Evolutionary conservation across 495 filamentous ascomycete genomes (phyloP).

Genomic region (Apiosordaria backusii): DNA sequence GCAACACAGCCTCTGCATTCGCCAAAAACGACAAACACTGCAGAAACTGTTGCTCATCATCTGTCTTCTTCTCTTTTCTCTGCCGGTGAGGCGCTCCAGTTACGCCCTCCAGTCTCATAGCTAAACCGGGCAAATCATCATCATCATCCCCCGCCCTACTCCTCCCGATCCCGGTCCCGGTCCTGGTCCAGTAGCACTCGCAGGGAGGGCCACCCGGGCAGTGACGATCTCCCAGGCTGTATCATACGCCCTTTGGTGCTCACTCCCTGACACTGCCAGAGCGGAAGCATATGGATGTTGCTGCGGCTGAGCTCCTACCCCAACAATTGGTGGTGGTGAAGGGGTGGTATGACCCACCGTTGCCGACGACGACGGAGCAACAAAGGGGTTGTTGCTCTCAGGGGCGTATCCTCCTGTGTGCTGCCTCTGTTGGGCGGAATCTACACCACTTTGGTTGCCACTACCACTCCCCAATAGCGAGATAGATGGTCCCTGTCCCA

Average conservation of each 20-base stretch:
- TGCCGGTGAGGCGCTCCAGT: conserved; percentile 33
- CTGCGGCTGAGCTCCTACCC: too few species aligned
- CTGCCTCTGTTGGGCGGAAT: too few species aligned
- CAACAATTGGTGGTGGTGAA: conserved; percentile 3
- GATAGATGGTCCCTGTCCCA: background rate
- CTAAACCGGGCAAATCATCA: background rate
- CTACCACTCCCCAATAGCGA: background rate
- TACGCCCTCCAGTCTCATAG: background rate
- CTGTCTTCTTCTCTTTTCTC: conserved; percentile 7
- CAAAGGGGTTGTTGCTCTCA: background rate
- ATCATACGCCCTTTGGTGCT: conserved; percentile 61
- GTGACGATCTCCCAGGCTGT: conserved; percentile 68
- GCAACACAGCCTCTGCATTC: conserved; percentile 36
- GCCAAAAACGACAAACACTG: conserved; percentile 43
- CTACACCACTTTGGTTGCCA: too few species aligned
- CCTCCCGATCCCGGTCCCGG: background rate
- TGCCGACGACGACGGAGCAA: background rate
- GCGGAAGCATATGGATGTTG: conserved; percentile 25
- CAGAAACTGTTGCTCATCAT: conserved; percentile 36
- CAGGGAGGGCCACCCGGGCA: conserved; percentile 55
- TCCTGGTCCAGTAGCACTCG: conserved; percentile 26
- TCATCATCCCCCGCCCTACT: too few species aligned
- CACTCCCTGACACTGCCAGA: conserved; percentile 15
- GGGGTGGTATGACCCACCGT: background rate
- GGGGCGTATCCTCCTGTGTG: background rate